A percentile compares a stretch with the other conserved stretches of the same genome.
These are phyloP conservation scores for Spinellus fusiger DNA, from an alignment of 192 early-diverging fungal genomes.

Conservation along the genomic window DNA sequence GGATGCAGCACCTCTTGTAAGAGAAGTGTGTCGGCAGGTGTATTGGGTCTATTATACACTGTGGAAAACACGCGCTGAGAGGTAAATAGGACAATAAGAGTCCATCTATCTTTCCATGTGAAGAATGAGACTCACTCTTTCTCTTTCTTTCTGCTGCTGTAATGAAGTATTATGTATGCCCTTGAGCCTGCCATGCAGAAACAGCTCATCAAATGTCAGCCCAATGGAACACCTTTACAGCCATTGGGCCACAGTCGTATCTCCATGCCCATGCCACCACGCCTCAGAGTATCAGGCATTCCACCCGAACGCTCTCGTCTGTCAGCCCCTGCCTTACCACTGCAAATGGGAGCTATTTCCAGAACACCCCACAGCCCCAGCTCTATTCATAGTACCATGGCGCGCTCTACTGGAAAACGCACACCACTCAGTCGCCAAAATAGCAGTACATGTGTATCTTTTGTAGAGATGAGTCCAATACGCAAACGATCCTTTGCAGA, in stretches of 20 bases:
- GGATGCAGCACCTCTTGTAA: constrained; percentile 32
- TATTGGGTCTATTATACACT: constrained; percentile 30
- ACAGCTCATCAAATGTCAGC: background rate
- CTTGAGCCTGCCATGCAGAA: background rate
- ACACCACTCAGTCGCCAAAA: too few relatives aligned
- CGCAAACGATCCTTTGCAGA: too few relatives aligned
- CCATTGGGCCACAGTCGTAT: background rate
- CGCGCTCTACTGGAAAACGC: too few relatives aligned
- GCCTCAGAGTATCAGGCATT: background rate
- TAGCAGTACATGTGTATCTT: too few relatives aligned
- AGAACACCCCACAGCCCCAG: too few relatives aligned
- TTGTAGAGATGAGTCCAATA: too few relatives aligned
- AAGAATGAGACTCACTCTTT: background rate
- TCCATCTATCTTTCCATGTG: background rate
- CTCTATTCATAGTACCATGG: too few relatives aligned
- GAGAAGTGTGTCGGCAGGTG: constrained; percentile 20
- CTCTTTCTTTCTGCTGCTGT: background rate
- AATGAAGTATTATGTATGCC: background rate
- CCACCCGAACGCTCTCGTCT: background rate
- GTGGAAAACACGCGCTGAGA: constrained; percentile 31
- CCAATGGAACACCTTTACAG: background rate
- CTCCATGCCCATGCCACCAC: background rate
- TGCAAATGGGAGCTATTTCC: too few relatives aligned
- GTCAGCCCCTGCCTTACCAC: background rate
- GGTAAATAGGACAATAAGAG: constrained; percentile 15